phyloP scores from a whole-genome alignment of 305 asterid genomes.

The Rubia tinctorum region DNA sequence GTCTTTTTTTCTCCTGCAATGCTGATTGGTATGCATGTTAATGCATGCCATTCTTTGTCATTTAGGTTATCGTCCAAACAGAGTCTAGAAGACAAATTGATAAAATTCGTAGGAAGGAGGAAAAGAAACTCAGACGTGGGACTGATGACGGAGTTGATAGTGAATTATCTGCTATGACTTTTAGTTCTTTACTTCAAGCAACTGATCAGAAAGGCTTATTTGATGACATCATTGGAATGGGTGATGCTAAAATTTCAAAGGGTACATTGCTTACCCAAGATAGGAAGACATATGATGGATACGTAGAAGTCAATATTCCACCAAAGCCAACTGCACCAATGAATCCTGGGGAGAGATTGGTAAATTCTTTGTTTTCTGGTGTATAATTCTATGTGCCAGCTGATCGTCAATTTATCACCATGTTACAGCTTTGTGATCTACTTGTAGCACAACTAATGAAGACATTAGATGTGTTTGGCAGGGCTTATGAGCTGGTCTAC shows the following conservation, averaged over 20 bases:
- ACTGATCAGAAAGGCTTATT: constrained; percentile 77
- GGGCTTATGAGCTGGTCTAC: too few species aligned
- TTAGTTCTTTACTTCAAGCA: constrained; percentile 87
- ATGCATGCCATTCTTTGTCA: constrained; percentile 18
- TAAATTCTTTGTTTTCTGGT: constrained; percentile 25
- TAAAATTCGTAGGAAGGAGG: constrained; percentile 96
- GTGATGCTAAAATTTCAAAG: constrained; percentile 53
- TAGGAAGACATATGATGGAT: constrained; percentile 80
- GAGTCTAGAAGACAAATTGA: constrained; percentile 86
- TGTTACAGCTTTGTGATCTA: neutral
- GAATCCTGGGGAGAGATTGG: constrained; percentile 97
- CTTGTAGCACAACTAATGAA: neutral
- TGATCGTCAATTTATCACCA: neutral
- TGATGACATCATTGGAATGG: constrained; percentile 85
- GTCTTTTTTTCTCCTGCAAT: neutral
- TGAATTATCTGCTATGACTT: constrained; percentile 57
- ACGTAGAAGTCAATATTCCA: constrained; percentile 92
- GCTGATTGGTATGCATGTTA: constrained; percentile 7
- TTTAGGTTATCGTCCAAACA: constrained; percentile 91
- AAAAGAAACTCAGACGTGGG: constrained; percentile 82
- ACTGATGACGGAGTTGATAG: constrained; percentile 66
- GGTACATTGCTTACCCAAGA: constrained; percentile 87
- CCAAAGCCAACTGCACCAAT: constrained; percentile 89
- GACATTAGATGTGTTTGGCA: neutral
- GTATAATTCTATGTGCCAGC: neutral